Evolutionary conservation across 371 early-diverging fungal genomes (phyloP), one percentile per base, ranked within the genome.

Genomic region (Rhizopus arrhizus): DNA sequence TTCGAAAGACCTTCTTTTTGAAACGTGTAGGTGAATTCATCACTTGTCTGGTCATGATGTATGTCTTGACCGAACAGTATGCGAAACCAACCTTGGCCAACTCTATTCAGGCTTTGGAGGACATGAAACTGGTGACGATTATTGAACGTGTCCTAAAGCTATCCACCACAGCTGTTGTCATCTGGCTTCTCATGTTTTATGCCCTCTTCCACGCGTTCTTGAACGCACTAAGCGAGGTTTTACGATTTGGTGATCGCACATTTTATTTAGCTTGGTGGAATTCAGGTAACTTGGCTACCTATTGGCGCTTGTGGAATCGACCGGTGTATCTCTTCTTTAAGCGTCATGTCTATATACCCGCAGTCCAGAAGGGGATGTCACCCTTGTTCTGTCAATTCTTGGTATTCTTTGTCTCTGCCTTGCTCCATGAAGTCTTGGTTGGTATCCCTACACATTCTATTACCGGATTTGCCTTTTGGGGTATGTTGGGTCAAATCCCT

Each of bases 261-360:
- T 95, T 95, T 67, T 95, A 95, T 69, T 74, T 88, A 33, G 87
- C 90, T 41, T 95, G 95, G 95, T 95, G 96, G 96, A 95, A 95
- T 74, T 86, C 90, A 1, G 82, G 83, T 13, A 90, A 91, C 31
- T 75, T 95, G 56, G 88, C 85, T 9, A 84, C 84, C 40, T 95
- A 95, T 75, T 95, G 95, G 95, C 81, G 92, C 34, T 76, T 90
- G 28, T 95, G 96, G 96, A 95, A 95, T 75, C 74, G 85, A 56
- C 95, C 95, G 0, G 92, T 95, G 15, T 89, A 94, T 77, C 80
- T 85, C 38, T 91, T 86, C 68, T 88, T 92, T 71, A 95, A 95
- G 72, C 86, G 96, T 1, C 96, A 95, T 68, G 83, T 95, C 5
- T 93, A 93, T 74, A 68, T 94, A 11, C 81, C 81, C 22, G 65